A percentile compares a stretch with the other conserved stretches of the same genome.
Evolutionary conservation across 2,329 filamentous ascomycete genomes (phyloP).

Genomic region (Thielaviopsis ethacetica): DNA sequence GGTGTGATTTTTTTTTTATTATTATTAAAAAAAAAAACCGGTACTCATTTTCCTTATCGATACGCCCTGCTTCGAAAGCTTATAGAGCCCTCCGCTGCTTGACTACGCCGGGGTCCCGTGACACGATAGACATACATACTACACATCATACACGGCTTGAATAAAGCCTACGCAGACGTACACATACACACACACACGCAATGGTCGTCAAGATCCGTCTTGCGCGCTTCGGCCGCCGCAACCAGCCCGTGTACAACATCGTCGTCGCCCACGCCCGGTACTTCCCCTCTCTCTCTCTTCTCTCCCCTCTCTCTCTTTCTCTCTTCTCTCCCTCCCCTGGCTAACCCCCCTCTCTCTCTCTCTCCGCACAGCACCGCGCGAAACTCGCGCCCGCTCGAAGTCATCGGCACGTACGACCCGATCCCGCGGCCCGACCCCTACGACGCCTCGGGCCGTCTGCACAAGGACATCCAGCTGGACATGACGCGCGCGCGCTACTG

Average conservation of each 20-base stretch:
- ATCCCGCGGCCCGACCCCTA: slow-evolving; percentile 45
- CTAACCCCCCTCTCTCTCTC: neutral
- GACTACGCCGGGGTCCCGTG: no score
- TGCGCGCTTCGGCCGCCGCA: slow-evolving; percentile 78
- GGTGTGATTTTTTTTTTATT: neutral
- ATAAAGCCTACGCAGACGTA: neutral
- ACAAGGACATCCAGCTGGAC: slow-evolving; percentile 88
- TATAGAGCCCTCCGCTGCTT: no score
- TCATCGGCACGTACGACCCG: slow-evolving; percentile 66
- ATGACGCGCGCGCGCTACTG: slow-evolving; percentile 73
- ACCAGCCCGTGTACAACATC: slow-evolving; percentile 93
- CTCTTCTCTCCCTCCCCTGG: neutral
- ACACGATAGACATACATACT: no score
- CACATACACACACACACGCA: slow-evolving; percentile 15
- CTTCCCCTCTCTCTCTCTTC: slow-evolving; percentile 15
- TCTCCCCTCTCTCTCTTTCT: neutral
- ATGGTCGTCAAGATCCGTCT: slow-evolving; percentile 95
- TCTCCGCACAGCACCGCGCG: slow-evolving; percentile 51
- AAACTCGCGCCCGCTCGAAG: slow-evolving; percentile 80
- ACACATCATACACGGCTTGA: no score
- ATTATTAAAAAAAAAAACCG: no score
- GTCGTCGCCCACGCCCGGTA: slow-evolving; percentile 87
- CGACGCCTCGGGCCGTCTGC: slow-evolving; percentile 43
- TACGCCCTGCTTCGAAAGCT: no score
- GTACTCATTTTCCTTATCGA: neutral